Percentiles rank a stretch among this genome's conserved stretches.
Evolutionary conservation across 768 basidiomycete genomes (phyloP).

Genomic region (Clitopilus passeckerianus): DNA sequence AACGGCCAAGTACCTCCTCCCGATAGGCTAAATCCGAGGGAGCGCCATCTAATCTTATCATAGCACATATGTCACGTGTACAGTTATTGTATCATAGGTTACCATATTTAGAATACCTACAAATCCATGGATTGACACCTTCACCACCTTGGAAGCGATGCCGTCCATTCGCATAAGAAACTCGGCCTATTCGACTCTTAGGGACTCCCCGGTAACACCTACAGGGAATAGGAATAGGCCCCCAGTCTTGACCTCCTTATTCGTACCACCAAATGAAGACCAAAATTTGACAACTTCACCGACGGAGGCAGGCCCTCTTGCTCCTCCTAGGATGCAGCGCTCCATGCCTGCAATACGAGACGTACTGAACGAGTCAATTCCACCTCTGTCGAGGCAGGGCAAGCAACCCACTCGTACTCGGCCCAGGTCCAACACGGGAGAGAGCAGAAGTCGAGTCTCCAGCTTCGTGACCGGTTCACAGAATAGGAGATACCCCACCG

Average conservation of each 20-base stretch:
- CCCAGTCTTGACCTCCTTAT: conserved; percentile 9
- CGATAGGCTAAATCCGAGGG: neutral
- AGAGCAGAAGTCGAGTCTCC: conserved; percentile 29
- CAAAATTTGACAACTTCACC: neutral
- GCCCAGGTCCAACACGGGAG: conserved; percentile 22
- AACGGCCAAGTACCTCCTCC: neutral
- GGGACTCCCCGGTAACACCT: conserved; percentile 8
- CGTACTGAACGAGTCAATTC: neutral
- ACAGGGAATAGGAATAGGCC: neutral
- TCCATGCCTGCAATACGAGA: conserved; percentile 14
- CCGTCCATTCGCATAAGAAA: conserved; percentile 45
- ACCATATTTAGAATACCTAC: conserved; percentile 4
- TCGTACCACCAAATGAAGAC: conserved; percentile 10
- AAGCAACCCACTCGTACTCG: conserved; percentile 3
- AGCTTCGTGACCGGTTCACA: conserved; percentile 20
- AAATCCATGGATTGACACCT: neutral
- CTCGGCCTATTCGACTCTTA: conserved; percentile 22
- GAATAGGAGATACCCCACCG: conserved; percentile 9
- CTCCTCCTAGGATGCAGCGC: conserved; percentile 9
- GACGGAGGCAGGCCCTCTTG: neutral
- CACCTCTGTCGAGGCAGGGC: conserved; percentile 1
- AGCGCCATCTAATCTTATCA: neutral
- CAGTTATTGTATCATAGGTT: neutral
- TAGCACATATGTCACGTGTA: neutral
- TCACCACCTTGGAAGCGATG: conserved; percentile 21